Evolutionary conservation across 768 basidiomycete species (phyloP), one percentile per base, ranked within the genome.

Genomic region (Polyporus arcularius): DNA sequence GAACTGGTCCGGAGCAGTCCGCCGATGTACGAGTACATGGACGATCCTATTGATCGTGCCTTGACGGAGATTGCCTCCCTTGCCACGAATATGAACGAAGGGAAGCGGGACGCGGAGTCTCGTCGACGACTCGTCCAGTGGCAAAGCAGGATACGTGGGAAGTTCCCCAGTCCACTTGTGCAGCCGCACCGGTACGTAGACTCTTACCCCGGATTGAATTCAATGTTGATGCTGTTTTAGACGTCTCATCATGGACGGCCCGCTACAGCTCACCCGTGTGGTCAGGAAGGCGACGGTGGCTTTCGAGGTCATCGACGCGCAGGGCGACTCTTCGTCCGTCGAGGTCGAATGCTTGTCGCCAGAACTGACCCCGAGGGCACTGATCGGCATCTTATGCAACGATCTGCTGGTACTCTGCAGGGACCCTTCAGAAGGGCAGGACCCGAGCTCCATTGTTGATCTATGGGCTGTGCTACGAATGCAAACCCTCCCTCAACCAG

Each of bases 51-150:
- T 55, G 92, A 94, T 65, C 86, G 85, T 58, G 96, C 96, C 6
- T 74, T 97, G 46, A 79, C 85, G 18, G 93, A 96, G 75, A 97
- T 98, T 65, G 85, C 94, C 1, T 85, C 85, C 12, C 76, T 98
- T 52, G 95, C 97, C 3, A 92, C 86, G 52, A 91, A 92, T 69
- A 97, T 99, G 92, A 99, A 99, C 73, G 97, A 99, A 76, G 94
- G 94, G 63, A 98, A 98, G 73, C 86, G 97, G 2, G 96, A 98
- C 67, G 84, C 94, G 2, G 97, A 99, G 75, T 95, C 92, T 1
- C 82, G 97, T 21, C 83, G 88, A 48, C 92, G 94, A 70, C 85
- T 98, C 28, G 91, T 98, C 16, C 86, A 90, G 69, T 95, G 92
- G 92, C 94, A 95, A 75, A 70, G 87, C 39, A 82, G 93, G 66